phyloP scores from a whole-genome alignment of 768 basidiomycete species.

The Pluteus cervinus region DNA sequence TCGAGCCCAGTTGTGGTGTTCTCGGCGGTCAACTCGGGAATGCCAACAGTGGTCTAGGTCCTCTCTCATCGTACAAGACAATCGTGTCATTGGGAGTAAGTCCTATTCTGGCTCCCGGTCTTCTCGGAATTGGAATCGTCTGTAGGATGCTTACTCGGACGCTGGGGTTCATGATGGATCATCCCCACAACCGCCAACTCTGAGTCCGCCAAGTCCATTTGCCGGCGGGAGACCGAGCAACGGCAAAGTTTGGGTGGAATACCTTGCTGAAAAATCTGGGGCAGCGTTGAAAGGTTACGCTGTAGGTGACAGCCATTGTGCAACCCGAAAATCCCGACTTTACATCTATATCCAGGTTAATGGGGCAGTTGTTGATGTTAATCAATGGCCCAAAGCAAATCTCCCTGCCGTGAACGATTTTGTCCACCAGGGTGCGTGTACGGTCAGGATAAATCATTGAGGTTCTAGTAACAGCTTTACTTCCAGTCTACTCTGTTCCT shows the following conservation, averaged over 20 bases:
- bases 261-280: slow-evolving; percentile 31
- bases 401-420: too few relatives aligned
- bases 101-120: too few relatives aligned
- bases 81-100: slow-evolving; percentile 48
- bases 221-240: slow-evolving; percentile 49
- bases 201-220: slow-evolving; percentile 34
- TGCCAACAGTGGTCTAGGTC: slow-evolving; percentile 36
- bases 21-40: slow-evolving; percentile 31
- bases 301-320: slow-evolving; percentile 20
- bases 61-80: slow-evolving; percentile 30
- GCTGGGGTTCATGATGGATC: slow-evolving; percentile 39
- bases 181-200: slow-evolving; percentile 31
- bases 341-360: neutral
- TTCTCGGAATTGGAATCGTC: too few relatives aligned
- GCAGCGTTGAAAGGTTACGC: slow-evolving; percentile 46
- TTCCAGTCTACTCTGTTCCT: slow-evolving; percentile 18
- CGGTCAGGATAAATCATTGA: too few relatives aligned
- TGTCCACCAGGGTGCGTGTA: too few relatives aligned
- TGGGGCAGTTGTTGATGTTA: slow-evolving; percentile 22
- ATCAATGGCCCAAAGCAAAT: slow-evolving; percentile 15
- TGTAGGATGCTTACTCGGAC: slow-evolving; percentile 39
- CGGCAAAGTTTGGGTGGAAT: slow-evolving; percentile 44
- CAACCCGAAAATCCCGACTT: neutral
- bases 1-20: slow-evolving; percentile 39
- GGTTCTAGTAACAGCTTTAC: too few relatives aligned